Evolutionary conservation across 495 filamentous ascomycete species (phyloP).

Genomic region (Viridothelium virens): DNA sequence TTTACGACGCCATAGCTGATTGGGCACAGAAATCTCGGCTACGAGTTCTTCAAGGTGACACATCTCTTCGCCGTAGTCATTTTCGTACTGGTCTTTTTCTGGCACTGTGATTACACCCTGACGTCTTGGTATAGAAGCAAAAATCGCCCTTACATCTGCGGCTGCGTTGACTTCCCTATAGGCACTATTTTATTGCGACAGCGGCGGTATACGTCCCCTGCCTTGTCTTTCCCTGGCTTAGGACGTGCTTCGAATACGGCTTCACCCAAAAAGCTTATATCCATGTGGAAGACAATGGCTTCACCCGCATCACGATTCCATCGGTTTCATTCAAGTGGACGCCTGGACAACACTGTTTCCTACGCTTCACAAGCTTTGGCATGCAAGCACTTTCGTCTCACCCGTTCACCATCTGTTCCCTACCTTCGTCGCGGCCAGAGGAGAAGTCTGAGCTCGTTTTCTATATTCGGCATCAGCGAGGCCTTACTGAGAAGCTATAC

Average conservation of each 20-base stretch:
- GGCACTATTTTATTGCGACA: constrained; percentile 55
- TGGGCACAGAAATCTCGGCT: constrained; percentile 42
- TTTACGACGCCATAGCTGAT: not conserved
- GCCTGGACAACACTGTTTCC: constrained; percentile 46
- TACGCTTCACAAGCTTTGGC: constrained; percentile 42
- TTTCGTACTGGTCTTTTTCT: constrained; percentile 51
- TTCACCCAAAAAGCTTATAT: constrained; percentile 40
- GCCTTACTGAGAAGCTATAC: constrained; percentile 40
- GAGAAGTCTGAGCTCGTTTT: constrained; percentile 37
- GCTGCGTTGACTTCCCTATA: constrained; percentile 21
- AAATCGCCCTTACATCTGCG: not conserved
- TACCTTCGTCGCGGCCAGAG: constrained; percentile 18
- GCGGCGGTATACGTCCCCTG: constrained; percentile 43
- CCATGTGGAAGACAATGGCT: constrained; percentile 36
- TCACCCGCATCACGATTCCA: constrained; percentile 42
- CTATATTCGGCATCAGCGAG: constrained; percentile 38
- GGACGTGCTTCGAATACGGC: constrained; percentile 43
- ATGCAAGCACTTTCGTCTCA: constrained; percentile 41
- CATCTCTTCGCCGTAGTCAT: constrained; percentile 46
- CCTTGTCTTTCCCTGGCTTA: constrained; percentile 38
- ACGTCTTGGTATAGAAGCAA: constrained; percentile 45
- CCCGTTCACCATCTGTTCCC: constrained; percentile 47
- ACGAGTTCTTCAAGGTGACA: constrained; percentile 54
- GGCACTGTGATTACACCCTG: constrained; percentile 51
- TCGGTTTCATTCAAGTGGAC: constrained; percentile 39